These are phyloP conservation scores for Codiaeum variegatum DNA, from an alignment of 441 rosid species.

Conservation along the genomic window DNA sequence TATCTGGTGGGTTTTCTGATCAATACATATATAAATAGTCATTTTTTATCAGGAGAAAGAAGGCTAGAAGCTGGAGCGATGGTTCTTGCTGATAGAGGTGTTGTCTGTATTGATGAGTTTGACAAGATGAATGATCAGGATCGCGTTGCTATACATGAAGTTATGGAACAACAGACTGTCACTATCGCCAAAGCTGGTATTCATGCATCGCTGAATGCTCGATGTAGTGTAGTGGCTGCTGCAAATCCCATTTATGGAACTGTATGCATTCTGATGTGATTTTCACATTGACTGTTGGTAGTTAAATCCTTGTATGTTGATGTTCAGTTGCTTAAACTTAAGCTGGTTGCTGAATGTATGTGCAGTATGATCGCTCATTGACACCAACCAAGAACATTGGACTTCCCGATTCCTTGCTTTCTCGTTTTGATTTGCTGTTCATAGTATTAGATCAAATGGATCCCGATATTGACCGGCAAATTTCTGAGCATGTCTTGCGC, in stretches of 20 bases:
- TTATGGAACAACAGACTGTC: slow-evolving; percentile 99
- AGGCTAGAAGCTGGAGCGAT: slow-evolving; percentile 99
- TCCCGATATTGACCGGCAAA: slow-evolving; percentile 78
- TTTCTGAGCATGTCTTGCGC: slow-evolving; percentile 93
- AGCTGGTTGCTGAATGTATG: slow-evolving; percentile 16
- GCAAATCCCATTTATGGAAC: slow-evolving; percentile 99
- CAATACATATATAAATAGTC: slow-evolving; percentile 2
- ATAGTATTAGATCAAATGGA: slow-evolving; percentile 99
- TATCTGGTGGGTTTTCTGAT: background rate
- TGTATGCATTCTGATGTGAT: slow-evolving; percentile 30
- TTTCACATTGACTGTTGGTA: background rate
- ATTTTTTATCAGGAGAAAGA: slow-evolving; percentile 68
- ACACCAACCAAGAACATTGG: slow-evolving; percentile 99
- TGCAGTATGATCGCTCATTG: slow-evolving; percentile 92
- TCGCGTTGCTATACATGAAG: slow-evolving; percentile 99
- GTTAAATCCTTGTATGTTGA: slow-evolving; percentile 8
- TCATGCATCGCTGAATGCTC: slow-evolving; percentile 96
- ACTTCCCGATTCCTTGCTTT: slow-evolving; percentile 97
- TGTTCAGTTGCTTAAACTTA: slow-evolving; percentile 14
- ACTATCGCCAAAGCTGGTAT: slow-evolving; percentile 99
- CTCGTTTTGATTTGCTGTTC: slow-evolving; percentile 95
- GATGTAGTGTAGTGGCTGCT: slow-evolving; percentile 98
- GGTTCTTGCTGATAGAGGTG: slow-evolving; percentile 98
- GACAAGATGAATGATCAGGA: slow-evolving; percentile 99
- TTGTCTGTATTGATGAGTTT: slow-evolving; percentile 95